Base-by-base conservation (phyloP, 2,329 filamentous ascomycete genomes). In the Colletotrichum salicis region DNA sequence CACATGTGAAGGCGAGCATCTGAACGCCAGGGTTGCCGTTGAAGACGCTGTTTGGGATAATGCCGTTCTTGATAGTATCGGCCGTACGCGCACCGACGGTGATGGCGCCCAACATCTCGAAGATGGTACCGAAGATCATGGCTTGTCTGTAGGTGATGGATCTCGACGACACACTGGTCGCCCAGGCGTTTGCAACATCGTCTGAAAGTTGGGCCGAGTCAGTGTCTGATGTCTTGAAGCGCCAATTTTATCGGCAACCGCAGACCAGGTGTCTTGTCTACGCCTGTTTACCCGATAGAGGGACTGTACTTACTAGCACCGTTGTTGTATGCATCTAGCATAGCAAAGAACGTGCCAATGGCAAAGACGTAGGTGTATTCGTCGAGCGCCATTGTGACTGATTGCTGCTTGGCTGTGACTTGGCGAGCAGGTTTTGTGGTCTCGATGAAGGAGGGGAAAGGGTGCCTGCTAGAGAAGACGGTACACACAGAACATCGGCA, bases 131-230 rank as follows among this genome's bases (percentile, higher is more conserved):
- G 59, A 92, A 83, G 41, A 91, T 76, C 90, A 92, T 92, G 74
- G 90, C 92, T 82, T 92, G 90, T 76, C 89, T 82, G 83, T 94
- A 93, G 2, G 90, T 86, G 77, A 94, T 86, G 75, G 93, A 95
- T 65, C 93, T 85, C n/a, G 93, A 95, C 24, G 93, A 95, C 71
- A 95, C 93, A 57, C 89, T 92, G 76, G 93, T 95, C 8, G 93
- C 93, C 91, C 92, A 95, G 62, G 93, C 85, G 83, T 96, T 96
- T 78, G 93, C 93, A 69, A 96, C 93, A 92, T 95, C 93, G 82
- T 95, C 90, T 92, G 71, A 48, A 64, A 37, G 64, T 60, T 67
- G n/a, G 19, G 31, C 3, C 45, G 59, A 54, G 65, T 69, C 48
- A 71, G 65, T 37, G 31, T 45, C 58, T 63, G 68, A 62, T 61